Base-by-base conservation (phyloP, 129 eudicot genomes). In the Kitagawia praeruptora region DNA sequence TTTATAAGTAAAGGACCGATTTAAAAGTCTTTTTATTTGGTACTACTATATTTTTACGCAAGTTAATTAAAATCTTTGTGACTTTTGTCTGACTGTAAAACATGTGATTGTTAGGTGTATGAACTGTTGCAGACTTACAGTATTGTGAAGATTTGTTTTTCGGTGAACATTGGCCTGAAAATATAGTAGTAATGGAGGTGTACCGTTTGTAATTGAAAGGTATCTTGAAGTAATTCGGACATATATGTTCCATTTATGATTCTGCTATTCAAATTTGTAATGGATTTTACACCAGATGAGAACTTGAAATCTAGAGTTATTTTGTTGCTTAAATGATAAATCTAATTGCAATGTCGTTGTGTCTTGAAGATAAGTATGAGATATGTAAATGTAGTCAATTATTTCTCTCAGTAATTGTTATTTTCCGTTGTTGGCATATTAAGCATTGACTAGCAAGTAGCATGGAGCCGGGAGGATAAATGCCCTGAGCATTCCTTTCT, bases 161-260 rank as follows among this genome's bases (percentile, higher is more conserved):
- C 2, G 69, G 16, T 16, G 45, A 34, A 45, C 69, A 12, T 48
- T 64, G 70, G 70, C 47, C 66, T 23, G 51, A 76, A n/a, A 44
- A 49, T 28, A 67, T 67, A 51, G 44, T 81, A 76, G 23, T 67
- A 69, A 53, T 38, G 58, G 76, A 76, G 77, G 80, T 75, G 51
- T 71, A 69, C 34, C 3, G 66, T 34, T 51, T 15, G 75, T 81
- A 61, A 39, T 75, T 46, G 79, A 75, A 45, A 81, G 83, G 14
- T 31, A 54, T 63, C 49, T 63, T 40, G 66, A 61, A 48, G 69
- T 3, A 42, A 5, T 27, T 75, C n/a, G 53, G 76, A 46, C 28
- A 75, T 14, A 41, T 67, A 47, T 69, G 49, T 63, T 51, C 41
- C 44, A 13, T 39, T 18, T 27, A 40, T 61, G 49, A 70, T 39